phyloP scores from a whole-genome alignment of 352 stramenopile genomes.

The Globisporangium cystogenes region DNA sequence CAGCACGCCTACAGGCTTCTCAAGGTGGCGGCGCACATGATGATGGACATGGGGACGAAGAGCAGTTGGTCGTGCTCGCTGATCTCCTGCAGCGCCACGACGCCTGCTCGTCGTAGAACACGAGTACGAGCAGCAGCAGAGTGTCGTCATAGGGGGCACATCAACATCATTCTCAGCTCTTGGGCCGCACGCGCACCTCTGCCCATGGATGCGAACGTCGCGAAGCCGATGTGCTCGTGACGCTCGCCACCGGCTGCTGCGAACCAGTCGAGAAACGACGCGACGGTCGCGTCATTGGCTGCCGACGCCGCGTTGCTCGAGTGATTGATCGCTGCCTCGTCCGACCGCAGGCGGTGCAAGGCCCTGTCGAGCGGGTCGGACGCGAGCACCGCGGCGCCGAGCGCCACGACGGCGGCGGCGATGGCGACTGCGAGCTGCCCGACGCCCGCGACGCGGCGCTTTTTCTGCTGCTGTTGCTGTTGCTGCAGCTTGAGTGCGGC shows the following conservation, averaged over 20 bases:
- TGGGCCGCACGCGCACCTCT: slow-evolving; percentile 13
- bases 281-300: neutral
- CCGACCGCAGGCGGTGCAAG: neutral
- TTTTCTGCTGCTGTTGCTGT: neutral
- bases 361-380: slow-evolving; percentile 2
- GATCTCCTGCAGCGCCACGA: slow-evolving; percentile 22
- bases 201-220: slow-evolving; percentile 29
- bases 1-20: neutral
- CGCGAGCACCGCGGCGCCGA: slow-evolving; percentile 5
- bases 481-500: neutral
- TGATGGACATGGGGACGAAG: slow-evolving; percentile 33
- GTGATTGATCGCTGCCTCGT: neutral
- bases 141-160: too few species aligned
- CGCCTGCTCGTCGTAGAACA: slow-evolving; percentile 16
- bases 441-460: slow-evolving; percentile 5
- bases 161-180: neutral
- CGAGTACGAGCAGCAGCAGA: neutral
- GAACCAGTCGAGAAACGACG: slow-evolving; percentile 44
- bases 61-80: slow-evolving; percentile 27
- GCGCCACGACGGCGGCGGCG: neutral
- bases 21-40: slow-evolving; percentile 26
- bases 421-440: slow-evolving; percentile 2
- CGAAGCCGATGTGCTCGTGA: slow-evolving; percentile 19
- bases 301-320: neutral
- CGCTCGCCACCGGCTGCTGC: slow-evolving; percentile 17